A percentile compares a stretch with the other conserved stretches of the same genome.
phyloP scores from a whole-genome alignment of 352 stramenopile species.

The Phytophthora rubi region DNA sequence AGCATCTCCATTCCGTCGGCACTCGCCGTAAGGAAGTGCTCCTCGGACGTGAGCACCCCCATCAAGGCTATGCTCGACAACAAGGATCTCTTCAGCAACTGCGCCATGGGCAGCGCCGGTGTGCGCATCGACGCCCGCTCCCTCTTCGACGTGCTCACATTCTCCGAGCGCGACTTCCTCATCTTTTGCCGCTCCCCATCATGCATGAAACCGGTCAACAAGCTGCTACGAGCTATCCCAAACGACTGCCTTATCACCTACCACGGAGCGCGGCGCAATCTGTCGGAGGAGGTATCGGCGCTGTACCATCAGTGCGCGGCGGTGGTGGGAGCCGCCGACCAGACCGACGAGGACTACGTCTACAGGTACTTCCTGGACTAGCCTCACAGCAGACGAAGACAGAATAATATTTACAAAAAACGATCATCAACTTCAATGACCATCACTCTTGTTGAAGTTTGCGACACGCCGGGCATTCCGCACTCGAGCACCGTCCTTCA shows the following conservation, averaged over 20 bases:
- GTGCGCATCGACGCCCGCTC: slow-evolving; percentile 5
- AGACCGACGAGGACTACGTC: slow-evolving; percentile 23
- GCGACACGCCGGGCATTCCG: not conserved
- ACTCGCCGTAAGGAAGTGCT: slow-evolving; percentile 10
- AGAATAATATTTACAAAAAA: no score
- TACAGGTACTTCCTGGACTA: slow-evolving; percentile 24
- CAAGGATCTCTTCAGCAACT: slow-evolving; percentile 21
- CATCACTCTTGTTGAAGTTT: slow-evolving; percentile 41
- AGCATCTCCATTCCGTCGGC: slow-evolving; percentile 3
- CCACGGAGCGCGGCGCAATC: not conserved
- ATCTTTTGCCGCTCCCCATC: slow-evolving; percentile 26
- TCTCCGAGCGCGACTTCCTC: slow-evolving; percentile 32
- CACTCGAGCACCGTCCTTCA: slow-evolving; percentile 13
- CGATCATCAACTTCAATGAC: slow-evolving; percentile 19
- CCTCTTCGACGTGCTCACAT: slow-evolving; percentile 30
- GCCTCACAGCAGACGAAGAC: no score
- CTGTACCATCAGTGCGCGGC: slow-evolving; percentile 26
- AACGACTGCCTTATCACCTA: slow-evolving; percentile 28
- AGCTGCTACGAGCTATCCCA: slow-evolving; percentile 11
- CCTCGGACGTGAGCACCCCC: slow-evolving; percentile 4
- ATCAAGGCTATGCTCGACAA: slow-evolving; percentile 29
- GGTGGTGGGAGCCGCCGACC: slow-evolving; percentile 14
- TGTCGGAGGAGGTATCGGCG: slow-evolving; percentile 18
- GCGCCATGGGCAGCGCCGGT: slow-evolving; percentile 6
- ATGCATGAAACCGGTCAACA: slow-evolving; percentile 30